Percentiles rank a stretch among this genome's conserved stretches.
Evolutionary conservation across 345 rosid species (phyloP).

Genomic region (Moricandia arvensis): DNA sequence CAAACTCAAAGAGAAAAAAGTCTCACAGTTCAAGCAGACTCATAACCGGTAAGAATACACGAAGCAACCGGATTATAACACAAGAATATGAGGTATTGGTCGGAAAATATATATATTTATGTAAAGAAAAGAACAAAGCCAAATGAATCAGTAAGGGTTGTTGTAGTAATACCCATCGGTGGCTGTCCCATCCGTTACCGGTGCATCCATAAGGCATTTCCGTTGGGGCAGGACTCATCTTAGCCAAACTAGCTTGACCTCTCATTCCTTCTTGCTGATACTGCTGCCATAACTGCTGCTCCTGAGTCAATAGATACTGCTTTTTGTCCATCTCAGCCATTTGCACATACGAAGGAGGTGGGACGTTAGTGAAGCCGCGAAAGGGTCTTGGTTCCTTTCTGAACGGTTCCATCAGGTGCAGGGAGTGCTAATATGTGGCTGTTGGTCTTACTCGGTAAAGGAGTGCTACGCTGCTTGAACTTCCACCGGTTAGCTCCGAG

Average conservation of each 20-base stretch:
- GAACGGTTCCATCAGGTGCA: slow-evolving; percentile 74
- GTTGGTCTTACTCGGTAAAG: slow-evolving; percentile 48
- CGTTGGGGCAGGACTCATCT: slow-evolving; percentile 49
- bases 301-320: slow-evolving; percentile 61
- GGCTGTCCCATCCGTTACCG: slow-evolving; percentile 38
- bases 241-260: slow-evolving; percentile 70
- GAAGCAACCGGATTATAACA: slow-evolving; percentile 25
- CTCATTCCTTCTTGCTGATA: slow-evolving; percentile 75
- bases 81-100: slow-evolving; percentile 19
- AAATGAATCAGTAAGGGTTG: slow-evolving; percentile 37
- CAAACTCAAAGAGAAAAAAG: slow-evolving; percentile 22
- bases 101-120: slow-evolving; percentile 15
- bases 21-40: slow-evolving; percentile 20
- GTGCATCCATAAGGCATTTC: slow-evolving; percentile 71
- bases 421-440: slow-evolving; percentile 72
- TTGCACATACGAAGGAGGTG: slow-evolving; percentile 81
- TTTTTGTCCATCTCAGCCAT: slow-evolving; percentile 86
- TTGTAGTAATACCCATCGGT: slow-evolving; percentile 52
- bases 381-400: slow-evolving; percentile 66
- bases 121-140: not conserved
- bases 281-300: slow-evolving; percentile 80
- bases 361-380: slow-evolving; percentile 64
- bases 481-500: slow-evolving; percentile 58
- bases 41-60: slow-evolving; percentile 7
- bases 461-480: slow-evolving; percentile 78